These are phyloP conservation scores for Beauveria sp. DNA, from an alignment of 2,329 filamentous ascomycete species.

Conservation along the genomic window DNA sequence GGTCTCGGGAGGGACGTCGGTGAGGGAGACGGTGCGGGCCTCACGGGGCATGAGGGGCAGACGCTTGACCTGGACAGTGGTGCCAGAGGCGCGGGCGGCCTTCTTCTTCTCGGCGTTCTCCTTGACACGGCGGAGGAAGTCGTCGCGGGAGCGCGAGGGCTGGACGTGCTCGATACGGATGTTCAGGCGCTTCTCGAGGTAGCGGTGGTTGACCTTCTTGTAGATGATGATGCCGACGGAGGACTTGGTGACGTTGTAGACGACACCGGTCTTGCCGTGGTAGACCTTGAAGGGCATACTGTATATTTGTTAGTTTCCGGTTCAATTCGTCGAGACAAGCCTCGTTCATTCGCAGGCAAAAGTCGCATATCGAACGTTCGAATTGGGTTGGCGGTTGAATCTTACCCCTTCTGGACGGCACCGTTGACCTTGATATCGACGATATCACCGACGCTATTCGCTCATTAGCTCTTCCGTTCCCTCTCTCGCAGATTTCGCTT, in stretches of 20 bases:
- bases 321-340: not conserved
- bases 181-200: slow-evolving; percentile 99
- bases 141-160: slow-evolving; percentile 90
- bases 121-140: slow-evolving; percentile 96
- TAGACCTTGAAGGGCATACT: slow-evolving; percentile 99
- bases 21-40: slow-evolving; percentile 69
- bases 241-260: slow-evolving; percentile 99
- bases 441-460: slow-evolving; percentile 81
- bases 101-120: slow-evolving; percentile 87
- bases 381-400: slow-evolving; percentile 9
- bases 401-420: slow-evolving; percentile 96
- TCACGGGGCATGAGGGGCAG: slow-evolving; percentile 73
- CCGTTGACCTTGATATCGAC: slow-evolving; percentile 99
- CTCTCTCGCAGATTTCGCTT: slow-evolving; percentile 33
- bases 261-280: slow-evolving; percentile 96
- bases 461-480: slow-evolving; percentile 9
- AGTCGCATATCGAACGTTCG: not conserved
- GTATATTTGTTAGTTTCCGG: slow-evolving; percentile 29
- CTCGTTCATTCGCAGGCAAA: not conserved
- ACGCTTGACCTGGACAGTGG: slow-evolving; percentile 88
- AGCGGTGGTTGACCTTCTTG: slow-evolving; percentile 99
- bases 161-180: slow-evolving; percentile 95
- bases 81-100: slow-evolving; percentile 85
- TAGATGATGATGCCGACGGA: slow-evolving; percentile 98
- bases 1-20: slow-evolving; percentile 83